Evolutionary conservation across 768 basidiomycete species (phyloP).

Genomic region (Serendipita sp.): DNA sequence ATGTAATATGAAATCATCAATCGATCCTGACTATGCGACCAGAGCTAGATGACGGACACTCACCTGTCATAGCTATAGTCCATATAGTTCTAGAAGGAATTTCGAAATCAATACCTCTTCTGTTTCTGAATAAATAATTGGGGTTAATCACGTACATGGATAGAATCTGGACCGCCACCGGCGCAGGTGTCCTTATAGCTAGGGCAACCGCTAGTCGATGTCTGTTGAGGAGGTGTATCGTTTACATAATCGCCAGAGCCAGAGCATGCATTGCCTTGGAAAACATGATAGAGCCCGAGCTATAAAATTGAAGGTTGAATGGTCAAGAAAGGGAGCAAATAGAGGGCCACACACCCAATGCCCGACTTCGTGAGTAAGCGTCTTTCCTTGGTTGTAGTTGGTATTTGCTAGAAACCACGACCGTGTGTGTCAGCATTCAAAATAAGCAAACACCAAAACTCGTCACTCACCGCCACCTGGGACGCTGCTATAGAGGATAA

Average conservation of each 20-base stretch:
- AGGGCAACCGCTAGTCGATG: not conserved
- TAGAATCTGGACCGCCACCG: not conserved
- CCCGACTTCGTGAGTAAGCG: not conserved
- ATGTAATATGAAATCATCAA: not conserved
- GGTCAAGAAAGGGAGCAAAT: not conserved
- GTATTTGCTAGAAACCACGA: not conserved
- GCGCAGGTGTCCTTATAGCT: not conserved
- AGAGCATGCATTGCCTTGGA: no score
- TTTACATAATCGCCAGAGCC: not conserved
- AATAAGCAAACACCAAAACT: not conserved
- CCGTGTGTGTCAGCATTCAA: not conserved
- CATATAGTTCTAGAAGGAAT: not conserved
- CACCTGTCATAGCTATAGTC: no score
- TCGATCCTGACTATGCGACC: not conserved
- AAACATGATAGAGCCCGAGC: not conserved
- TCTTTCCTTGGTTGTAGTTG: not conserved
- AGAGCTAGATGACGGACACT: no score
- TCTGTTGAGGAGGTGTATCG: not conserved
- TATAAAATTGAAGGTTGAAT: not conserved
- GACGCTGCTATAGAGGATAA: not conserved
- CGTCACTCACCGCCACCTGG: not conserved
- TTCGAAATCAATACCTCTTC: not conserved
- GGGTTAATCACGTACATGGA: not conserved
- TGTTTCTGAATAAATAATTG: not conserved
- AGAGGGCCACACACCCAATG: not conserved